Base-by-base conservation (phyloP, 1,139 yeast species). In the Entelexis paramagnoliae region DNA sequence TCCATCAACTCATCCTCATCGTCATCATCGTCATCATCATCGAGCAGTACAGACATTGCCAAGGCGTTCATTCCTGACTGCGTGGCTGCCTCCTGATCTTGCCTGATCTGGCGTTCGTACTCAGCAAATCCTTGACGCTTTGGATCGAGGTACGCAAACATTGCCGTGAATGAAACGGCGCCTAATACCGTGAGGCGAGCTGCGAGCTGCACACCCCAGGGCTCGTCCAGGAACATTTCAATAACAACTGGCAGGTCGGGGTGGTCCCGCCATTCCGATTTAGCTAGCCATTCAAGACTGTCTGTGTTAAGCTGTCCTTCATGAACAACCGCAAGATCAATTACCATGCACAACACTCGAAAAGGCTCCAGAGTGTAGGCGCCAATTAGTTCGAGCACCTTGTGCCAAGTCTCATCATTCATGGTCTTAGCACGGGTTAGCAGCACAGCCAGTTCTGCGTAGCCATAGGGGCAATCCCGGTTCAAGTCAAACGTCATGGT, bases 391-490 rank as follows among this genome's bases (percentile, higher is more conserved):
- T 74, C 72, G 49, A 79, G 76, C 3, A 84, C 71, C 5, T 19
- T 16, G 14, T 28, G 16, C 52, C 51, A 47, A 76, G 71, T 19
- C 74, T 67, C n/a, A 75, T 63, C n/a, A 78, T 73, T 51, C 71
- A 32, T 14, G 4, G 19, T 2, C 4, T 9, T 2, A 4, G 46
- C 36, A 9, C 29, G 29, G 3, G 14, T 20, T 4, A 42, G 46
- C 14, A 42, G 35, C 7, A 32, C 36, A 11, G 36, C 36, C 8
- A 42, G 38, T 28, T 42, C 46, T 3, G 95, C 68, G 66, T 78
- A 91, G 1, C 97, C 98, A 63, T 83, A 91, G 16, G 80, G 69
- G 59, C 84, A 84, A 65, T 89, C 96, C 51, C 80, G 78, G n/a
- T 86, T 62, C 30, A 88, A 68, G 56, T 86, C 86, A 68, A 71